These are phyloP conservation scores for Metschnikowia sp. DNA, from an alignment of 805 yeast genomes.

Conservation along the genomic window DNA sequence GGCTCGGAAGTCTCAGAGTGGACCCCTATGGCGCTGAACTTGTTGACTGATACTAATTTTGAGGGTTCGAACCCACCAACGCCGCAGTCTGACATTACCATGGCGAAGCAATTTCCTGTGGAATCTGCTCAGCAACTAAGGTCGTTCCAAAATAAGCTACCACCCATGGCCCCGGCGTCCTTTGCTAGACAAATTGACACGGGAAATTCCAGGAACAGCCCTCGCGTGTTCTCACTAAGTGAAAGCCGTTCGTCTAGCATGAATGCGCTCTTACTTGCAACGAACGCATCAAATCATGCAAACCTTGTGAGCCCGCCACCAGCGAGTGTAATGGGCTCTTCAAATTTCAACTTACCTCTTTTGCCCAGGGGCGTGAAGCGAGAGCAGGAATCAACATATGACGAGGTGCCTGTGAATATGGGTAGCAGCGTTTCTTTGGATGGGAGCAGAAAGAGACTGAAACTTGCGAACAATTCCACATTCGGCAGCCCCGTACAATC, in stretches of 20 bases:
- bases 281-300: constrained; percentile 4
- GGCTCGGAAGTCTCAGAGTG: background rate
- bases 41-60: background rate
- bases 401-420: background rate
- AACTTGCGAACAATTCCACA: background rate
- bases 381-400: background rate
- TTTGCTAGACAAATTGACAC: constrained; percentile 2
- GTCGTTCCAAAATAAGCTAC: constrained; percentile 11
- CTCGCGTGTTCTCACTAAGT: background rate
- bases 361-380: constrained; percentile 1
- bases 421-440: background rate
- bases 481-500: background rate
- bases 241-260: constrained; percentile 9
- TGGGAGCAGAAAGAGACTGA: constrained; percentile 1
- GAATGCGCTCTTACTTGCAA: constrained; percentile 15
- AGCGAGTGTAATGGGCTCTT: background rate
- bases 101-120: background rate
- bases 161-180: constrained; percentile 10
- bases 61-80: background rate
- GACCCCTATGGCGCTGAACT: background rate
- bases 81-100: background rate
- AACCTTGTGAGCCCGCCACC: background rate
- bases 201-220: background rate
- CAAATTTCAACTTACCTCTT: background rate
- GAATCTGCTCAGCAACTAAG: background rate